Conservation (phyloP, 495 filamentous ascomycete species). For the Elasticomyces elasticus region DNA sequence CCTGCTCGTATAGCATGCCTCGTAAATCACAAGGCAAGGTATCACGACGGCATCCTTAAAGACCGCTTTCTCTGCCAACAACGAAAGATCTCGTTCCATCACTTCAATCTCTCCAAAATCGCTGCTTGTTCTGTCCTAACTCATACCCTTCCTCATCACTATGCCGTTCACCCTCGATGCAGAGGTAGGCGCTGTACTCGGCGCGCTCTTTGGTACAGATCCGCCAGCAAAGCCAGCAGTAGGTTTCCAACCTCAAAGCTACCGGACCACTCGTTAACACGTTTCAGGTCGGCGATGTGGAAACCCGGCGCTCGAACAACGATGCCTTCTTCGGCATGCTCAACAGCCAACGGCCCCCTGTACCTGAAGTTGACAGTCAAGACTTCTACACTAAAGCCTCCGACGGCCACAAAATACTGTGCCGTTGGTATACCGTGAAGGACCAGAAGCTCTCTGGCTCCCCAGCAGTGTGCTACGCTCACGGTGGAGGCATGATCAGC, state of each 20-base stretch:
- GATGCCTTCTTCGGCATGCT: slow-evolving; percentile 11
- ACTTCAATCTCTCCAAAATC: not conserved
- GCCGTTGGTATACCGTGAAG: slow-evolving; percentile 18
- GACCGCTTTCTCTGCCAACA: not conserved
- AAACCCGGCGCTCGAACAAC: slow-evolving; percentile 2
- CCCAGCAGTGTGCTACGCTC: slow-evolving; percentile 13
- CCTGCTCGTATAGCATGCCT: not conserved
- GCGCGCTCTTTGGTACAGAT: slow-evolving; percentile 1
- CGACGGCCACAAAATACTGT: slow-evolving; percentile 11
- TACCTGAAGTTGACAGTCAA: slow-evolving; percentile 6
- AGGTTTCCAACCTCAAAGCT: not conserved
- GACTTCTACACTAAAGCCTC: slow-evolving; percentile 9
- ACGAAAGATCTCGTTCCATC: too few relatives aligned
- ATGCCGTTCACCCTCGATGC: slow-evolving; percentile 17
- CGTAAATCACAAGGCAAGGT: not conserved
- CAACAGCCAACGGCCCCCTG: not conserved
- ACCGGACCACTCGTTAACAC: not conserved
- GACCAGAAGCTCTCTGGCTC: slow-evolving; percentile 6
- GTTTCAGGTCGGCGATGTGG: slow-evolving; percentile 9
- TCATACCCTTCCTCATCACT: not conserved
- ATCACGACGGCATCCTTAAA: not conserved
- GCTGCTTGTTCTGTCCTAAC: not conserved
- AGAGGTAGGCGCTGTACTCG: slow-evolving; percentile 11
- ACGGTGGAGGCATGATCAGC: slow-evolving; percentile 22
- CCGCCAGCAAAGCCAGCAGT: not conserved